Conservation (phyloP, 352 stramenopile species). For the Phytophthora idaei region DNA sequence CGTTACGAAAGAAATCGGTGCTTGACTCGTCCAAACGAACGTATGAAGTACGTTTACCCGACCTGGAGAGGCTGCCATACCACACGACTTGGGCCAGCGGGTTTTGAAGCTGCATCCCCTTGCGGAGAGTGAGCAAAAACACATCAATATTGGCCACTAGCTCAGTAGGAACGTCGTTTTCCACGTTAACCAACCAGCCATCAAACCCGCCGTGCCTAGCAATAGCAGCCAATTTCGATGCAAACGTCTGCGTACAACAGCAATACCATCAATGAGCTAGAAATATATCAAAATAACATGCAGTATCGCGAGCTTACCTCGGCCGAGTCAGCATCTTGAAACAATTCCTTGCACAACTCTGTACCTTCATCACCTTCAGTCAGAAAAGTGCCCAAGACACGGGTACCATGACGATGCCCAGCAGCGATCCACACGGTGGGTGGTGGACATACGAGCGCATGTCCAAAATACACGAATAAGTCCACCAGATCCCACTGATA, state of each 20-base stretch:
- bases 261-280: neutral
- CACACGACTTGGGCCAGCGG: slow-evolving; percentile 49
- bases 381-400: slow-evolving; percentile 54
- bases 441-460: slow-evolving; percentile 56
- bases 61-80: slow-evolving; percentile 50
- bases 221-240: slow-evolving; percentile 45
- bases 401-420: slow-evolving; percentile 51
- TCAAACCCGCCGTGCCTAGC: slow-evolving; percentile 53
- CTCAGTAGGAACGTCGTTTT: slow-evolving; percentile 45
- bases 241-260: slow-evolving; percentile 31
- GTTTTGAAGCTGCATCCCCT: slow-evolving; percentile 32
- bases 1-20: slow-evolving; percentile 47
- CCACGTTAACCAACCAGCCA: slow-evolving; percentile 70
- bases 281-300: neutral
- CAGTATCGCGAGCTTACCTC: slow-evolving; percentile 26
- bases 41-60: slow-evolving; percentile 43
- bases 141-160: slow-evolving; percentile 37
- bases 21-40: slow-evolving; percentile 47
- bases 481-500: slow-evolving; percentile 67
- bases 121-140: slow-evolving; percentile 40
- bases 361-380: slow-evolving; percentile 45
- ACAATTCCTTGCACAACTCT: slow-evolving; percentile 35
- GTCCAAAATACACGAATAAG: slow-evolving; percentile 63
- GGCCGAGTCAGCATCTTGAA: slow-evolving; percentile 29
- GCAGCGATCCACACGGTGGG: slow-evolving; percentile 49